Evolutionary conservation across 192 early-diverging fungal species (phyloP), one percentile per base, ranked within the genome.

Genomic region (Glomus cerebriforme): DNA sequence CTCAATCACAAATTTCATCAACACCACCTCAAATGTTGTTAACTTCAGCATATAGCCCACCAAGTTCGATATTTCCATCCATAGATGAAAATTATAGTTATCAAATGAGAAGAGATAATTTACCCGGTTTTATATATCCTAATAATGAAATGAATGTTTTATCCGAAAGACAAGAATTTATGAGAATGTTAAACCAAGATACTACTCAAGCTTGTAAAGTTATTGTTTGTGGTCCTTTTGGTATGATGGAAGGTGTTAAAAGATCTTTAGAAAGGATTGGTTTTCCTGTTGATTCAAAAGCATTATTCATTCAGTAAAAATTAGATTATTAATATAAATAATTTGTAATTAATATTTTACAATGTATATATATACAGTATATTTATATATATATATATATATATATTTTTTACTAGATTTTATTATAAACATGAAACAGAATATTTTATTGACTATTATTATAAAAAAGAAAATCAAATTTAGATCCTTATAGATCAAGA

Each of bases 201-300:
- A n/a, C 26, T 37, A 34, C 66, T 34, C 34, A 68, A 68, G 35
- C 45, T 8, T 29, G 13, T 27, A 73, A 29, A 22, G 26, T 73
- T 58, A 22, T 58, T 9, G 72, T 54, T 29, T 73, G 72, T 73
- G 72, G 72, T 19, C 72, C 72, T 58, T 19, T 10, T 54, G 47
- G 45, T 29, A 73, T 73, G 72, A 73, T 73, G 72, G 63, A 65
- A 19, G 31, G 3, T 19, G 26, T 31, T 31, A 65, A 13, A 65
- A 65, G 26, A 65, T 31, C 26, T 3, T 31, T 65, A 31, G 63
- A 31, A 19, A 65, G 31, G 13, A 17, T 65, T 13, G 63, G 63
- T 17, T 65, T 65, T 13, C 63, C 63, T 31, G 29, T 31, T 65
- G 63, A 65, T 7, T 7, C 49, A 65, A 65, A 65, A 65, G 63